Evolutionary conservation across 176 grass and related monocot species (phyloP).

Genomic region (Raddia distichophylla): DNA sequence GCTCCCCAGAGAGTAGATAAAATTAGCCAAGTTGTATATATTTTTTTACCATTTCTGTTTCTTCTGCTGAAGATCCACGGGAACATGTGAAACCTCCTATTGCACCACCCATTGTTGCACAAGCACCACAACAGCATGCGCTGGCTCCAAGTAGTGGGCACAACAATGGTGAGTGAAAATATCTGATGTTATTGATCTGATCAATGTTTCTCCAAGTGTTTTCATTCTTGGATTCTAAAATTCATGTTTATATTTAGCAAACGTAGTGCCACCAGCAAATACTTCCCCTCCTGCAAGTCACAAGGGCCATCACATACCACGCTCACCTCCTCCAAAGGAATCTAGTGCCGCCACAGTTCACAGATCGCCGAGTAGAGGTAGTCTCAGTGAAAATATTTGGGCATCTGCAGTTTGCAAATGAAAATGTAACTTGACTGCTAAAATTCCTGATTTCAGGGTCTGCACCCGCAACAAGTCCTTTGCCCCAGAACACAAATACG

Average conservation of each 20-base stretch:
- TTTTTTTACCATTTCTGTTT: slow-evolving; percentile 20
- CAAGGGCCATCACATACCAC: slow-evolving; percentile 44
- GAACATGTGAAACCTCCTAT: slow-evolving; percentile 46
- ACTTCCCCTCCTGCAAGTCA: slow-evolving; percentile 33
- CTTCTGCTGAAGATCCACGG: slow-evolving; percentile 35
- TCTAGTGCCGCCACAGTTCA: slow-evolving; percentile 38
- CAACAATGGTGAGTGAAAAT: slow-evolving; percentile 49
- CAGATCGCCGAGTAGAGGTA: slow-evolving; percentile 63
- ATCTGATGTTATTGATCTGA: not conserved
- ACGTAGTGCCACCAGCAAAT: slow-evolving; percentile 45
- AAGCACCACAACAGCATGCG: slow-evolving; percentile 45
- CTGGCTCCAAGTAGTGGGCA: slow-evolving; percentile 50
- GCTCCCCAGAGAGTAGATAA: not conserved
- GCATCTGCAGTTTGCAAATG: slow-evolving; percentile 12
- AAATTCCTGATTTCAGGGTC: slow-evolving; percentile 48
- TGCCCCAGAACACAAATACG: slow-evolving; percentile 56
- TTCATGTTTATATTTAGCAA: slow-evolving; percentile 55
- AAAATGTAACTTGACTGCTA: slow-evolving; percentile 27
- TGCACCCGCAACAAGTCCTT: slow-evolving; percentile 64
- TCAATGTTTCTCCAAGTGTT: slow-evolving; percentile 5
- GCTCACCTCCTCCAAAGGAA: slow-evolving; percentile 58
- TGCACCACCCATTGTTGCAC: slow-evolving; percentile 42
- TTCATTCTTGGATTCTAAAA: slow-evolving; percentile 5
- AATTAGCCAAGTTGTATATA: slow-evolving; percentile 11
- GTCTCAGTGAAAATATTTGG: slow-evolving; percentile 5